phyloP scores from a whole-genome alignment of 345 rosid genomes.

The Camelina sativa region DNA sequence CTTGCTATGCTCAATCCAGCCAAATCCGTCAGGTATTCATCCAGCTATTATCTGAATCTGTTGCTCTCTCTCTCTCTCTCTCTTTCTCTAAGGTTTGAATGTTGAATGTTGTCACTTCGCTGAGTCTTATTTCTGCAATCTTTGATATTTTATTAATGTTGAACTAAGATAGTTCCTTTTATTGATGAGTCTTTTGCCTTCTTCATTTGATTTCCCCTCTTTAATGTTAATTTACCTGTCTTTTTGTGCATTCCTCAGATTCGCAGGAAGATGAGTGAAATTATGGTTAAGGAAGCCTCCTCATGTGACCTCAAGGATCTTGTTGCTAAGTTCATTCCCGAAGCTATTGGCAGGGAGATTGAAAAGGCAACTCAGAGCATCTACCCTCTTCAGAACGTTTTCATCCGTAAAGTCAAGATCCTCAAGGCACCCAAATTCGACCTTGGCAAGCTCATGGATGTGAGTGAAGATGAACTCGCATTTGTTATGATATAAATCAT shows the following conservation, averaged over 20 bases:
- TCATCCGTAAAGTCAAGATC: constrained; percentile 90
- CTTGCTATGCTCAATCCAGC: constrained; percentile 95
- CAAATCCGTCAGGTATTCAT: constrained; percentile 70
- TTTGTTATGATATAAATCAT: neutral
- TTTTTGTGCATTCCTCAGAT: constrained; percentile 50
- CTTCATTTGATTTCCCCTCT: neutral
- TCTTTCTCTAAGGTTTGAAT: neutral
- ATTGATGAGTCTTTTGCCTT: neutral
- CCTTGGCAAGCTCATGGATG: constrained; percentile 99
- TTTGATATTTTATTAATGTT: neutral
- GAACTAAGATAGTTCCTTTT: neutral
- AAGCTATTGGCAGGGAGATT: constrained; percentile 84
- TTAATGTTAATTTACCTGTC: neutral
- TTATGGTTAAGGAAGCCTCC: constrained; percentile 78
- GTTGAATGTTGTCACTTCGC: neutral
- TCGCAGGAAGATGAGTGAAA: constrained; percentile 91
- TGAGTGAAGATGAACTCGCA: constrained; percentile 38
- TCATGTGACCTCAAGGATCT: constrained; percentile 92
- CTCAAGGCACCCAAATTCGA: constrained; percentile 96
- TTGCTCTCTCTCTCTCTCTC: neutral
- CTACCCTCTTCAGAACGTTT: constrained; percentile 90
- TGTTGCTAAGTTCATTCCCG: constrained; percentile 82
- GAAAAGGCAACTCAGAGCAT: constrained; percentile 82
- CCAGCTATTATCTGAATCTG: neutral
- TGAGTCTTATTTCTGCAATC: neutral